Base-by-base conservation (phyloP, 2,329 filamentous ascomycete genomes). In the Colletotrichum sidae region DNA sequence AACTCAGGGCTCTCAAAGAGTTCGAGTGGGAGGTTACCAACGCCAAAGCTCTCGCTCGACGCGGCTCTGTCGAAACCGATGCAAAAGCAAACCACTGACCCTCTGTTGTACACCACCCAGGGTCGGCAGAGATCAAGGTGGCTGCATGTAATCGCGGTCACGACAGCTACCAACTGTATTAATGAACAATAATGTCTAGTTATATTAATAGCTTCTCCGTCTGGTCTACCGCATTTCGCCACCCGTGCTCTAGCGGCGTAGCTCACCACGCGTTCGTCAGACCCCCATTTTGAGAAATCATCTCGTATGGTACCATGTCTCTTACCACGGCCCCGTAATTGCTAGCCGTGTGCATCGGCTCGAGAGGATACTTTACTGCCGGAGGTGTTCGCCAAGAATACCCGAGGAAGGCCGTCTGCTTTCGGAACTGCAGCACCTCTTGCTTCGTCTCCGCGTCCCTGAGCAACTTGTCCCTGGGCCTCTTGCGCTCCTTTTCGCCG, bases 11-110 rank as follows among this genome's bases (percentile, higher is more conserved):
- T 4, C 80, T 99, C 59, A 90, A 88, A 72, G 96, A 99, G 80
- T 98, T 98, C 79, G 89, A 96, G 75, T 97, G 93, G 92, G 96
- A 99, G 78, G 90, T 98, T 34, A 81, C 81, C 55, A 94, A 92
- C 74, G 90, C 90, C 11, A 89, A 80, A 68, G 78, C 80, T 0
- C 33, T 34, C 10, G 47, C 41, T 6, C 7, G 33, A 1, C 37
- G 13, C 10, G 11, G 15, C 9, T 66, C 41, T 4, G 15, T 13
- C 5, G 44, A 42, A 37, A 6, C 42, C 12, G 35, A 8, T 2
- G 34, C 37, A 6, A 37, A 37, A 37, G 37, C 38, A 25, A 53
- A 57, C 25, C 25, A 25, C 25, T 25, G 25, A 25, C 4, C 25
- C 25, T 5, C 4, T 5, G 3, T 25, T 25, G 25, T 25, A 25